These are phyloP conservation scores for Trametes villosa DNA, from an alignment of 768 basidiomycete species.

Conservation along the genomic window DNA sequence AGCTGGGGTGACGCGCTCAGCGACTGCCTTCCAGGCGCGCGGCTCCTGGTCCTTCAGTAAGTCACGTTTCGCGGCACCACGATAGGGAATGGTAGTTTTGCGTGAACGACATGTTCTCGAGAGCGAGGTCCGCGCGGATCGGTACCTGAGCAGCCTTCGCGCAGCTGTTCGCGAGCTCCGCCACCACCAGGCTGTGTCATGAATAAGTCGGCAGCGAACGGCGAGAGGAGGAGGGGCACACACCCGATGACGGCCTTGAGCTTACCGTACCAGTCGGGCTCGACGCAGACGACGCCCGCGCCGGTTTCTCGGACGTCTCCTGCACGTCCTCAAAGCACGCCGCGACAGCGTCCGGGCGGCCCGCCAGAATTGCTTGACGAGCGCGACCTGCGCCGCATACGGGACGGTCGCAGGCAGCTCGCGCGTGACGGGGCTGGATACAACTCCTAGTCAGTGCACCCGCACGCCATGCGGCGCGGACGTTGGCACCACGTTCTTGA, in stretches of 20 bases:
- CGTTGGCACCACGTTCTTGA: slow-evolving; percentile 40
- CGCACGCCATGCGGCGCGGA: slow-evolving; percentile 49
- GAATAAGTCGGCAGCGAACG: neutral
- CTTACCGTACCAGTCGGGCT: slow-evolving; percentile 28
- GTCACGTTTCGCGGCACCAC: slow-evolving; percentile 39
- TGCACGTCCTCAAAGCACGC: slow-evolving; percentile 25
- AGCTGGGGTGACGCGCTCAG: neutral
- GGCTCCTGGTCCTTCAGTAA: slow-evolving; percentile 42
- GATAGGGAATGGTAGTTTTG: slow-evolving; percentile 47
- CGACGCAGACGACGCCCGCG: slow-evolving; percentile 14
- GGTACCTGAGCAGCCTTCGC: slow-evolving; percentile 3
- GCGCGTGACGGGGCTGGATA: slow-evolving; percentile 44
- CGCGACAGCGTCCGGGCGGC: slow-evolving; percentile 25
- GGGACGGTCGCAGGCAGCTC: slow-evolving; percentile 70
- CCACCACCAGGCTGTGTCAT: slow-evolving; percentile 10
- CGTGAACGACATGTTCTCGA: slow-evolving; percentile 39
- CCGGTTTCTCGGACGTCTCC: slow-evolving; percentile 20
- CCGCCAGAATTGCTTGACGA: slow-evolving; percentile 18
- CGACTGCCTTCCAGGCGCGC: slow-evolving; percentile 26
- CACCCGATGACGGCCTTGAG: slow-evolving; percentile 26
- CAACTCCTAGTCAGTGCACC: neutral
- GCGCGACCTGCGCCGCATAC: slow-evolving; percentile 39
- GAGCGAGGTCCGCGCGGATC: slow-evolving; percentile 13
- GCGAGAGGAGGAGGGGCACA: neutral
- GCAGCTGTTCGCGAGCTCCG: slow-evolving; percentile 21